Evolutionary conservation across 345 rosid species (phyloP).

Genomic region (Arabidopsis suecica): DNA sequence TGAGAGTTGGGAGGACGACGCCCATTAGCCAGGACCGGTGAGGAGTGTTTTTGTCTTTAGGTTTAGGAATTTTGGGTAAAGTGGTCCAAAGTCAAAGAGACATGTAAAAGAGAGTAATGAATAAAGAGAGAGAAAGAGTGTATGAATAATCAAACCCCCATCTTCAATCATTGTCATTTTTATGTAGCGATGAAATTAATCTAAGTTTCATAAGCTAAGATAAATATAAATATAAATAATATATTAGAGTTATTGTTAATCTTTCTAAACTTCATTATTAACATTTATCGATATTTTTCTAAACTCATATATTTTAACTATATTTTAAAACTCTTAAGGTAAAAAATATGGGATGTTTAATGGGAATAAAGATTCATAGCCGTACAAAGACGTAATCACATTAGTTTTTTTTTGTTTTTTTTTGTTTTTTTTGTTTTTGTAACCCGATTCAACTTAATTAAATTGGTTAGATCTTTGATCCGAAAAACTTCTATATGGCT

Average conservation of each 20-base stretch:
- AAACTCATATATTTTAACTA: too few relatives aligned
- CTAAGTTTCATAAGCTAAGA: too few relatives aligned
- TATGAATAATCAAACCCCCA: neutral
- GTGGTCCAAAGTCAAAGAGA: constrained; percentile 17
- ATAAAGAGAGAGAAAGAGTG: neutral
- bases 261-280: too few relatives aligned
- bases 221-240: too few relatives aligned
- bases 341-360: neutral
- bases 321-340: too few relatives aligned
- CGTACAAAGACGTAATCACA: neutral
- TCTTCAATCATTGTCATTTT: constrained; percentile 5
- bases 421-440: neutral
- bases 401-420: neutral
- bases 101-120: constrained; percentile 8
- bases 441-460: neutral
- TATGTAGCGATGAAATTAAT: too few relatives aligned
- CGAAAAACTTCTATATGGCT: neutral
- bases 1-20: constrained; percentile 22
- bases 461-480: neutral
- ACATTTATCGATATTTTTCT: too few relatives aligned
- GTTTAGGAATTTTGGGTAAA: constrained; percentile 21
- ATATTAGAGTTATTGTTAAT: too few relatives aligned
- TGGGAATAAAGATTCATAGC: neutral
- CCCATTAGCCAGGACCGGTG: constrained; percentile 25
- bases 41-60: neutral